phyloP scores from a whole-genome alignment of 352 stramenopile species.

The Blastocystis sp. region DNA sequence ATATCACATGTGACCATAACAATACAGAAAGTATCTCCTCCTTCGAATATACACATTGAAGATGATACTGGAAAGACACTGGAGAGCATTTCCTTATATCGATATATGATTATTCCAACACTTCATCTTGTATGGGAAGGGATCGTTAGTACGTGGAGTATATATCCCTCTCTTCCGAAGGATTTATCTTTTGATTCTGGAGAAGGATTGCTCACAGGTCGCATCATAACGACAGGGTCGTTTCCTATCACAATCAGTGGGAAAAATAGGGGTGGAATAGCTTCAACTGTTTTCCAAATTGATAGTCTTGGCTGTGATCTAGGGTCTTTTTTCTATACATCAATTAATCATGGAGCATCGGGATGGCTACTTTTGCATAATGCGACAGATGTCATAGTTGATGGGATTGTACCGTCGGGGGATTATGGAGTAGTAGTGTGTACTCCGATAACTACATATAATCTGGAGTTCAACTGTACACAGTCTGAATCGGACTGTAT shows the following conservation, averaged over 20 bases:
- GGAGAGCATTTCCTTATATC: not conserved
- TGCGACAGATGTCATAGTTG: not conserved
- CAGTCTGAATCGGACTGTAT: not conserved
- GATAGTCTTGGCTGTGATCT: not conserved
- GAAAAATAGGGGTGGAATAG: not conserved
- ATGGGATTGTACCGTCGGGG: not conserved
- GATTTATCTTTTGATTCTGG: not conserved
- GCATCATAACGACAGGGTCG: not conserved
- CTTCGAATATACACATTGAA: not conserved
- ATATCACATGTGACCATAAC: not conserved
- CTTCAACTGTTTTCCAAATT: not conserved
- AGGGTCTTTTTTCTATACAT: not conserved
- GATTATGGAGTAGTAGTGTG: conserved; percentile 24
- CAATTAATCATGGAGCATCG: not conserved
- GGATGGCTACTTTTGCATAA: not conserved
- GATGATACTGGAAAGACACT: not conserved
- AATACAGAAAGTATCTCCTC: not conserved
- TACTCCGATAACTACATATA: not conserved
- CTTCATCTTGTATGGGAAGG: not conserved
- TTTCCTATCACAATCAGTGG: not conserved
- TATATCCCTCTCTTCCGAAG: not conserved
- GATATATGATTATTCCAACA: not conserved
- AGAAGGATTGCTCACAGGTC: not conserved
- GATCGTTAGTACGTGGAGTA: not conserved
- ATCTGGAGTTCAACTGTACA: not conserved